phyloP scores from a whole-genome alignment of 805 yeast species.

The Metschnikowia koreensis region DNA sequence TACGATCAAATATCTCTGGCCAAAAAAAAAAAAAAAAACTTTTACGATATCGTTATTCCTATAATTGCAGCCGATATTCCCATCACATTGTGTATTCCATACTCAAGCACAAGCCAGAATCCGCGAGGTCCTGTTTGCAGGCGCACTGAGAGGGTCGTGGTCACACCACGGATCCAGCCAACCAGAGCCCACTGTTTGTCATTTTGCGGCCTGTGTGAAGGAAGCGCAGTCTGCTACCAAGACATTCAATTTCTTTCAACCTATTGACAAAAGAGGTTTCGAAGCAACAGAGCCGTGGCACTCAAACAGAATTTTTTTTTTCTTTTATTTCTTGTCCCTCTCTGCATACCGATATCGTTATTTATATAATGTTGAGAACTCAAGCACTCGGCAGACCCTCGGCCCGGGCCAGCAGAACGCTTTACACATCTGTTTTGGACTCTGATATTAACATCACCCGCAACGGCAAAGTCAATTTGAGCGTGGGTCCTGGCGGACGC shows the following conservation, averaged over 20 bases:
- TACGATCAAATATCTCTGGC: too few species aligned
- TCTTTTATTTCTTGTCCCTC: too few species aligned
- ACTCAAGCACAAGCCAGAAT: too few species aligned
- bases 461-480: constrained; percentile 67
- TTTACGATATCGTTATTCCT: too few species aligned
- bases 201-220: constrained; percentile 11
- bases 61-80: too few species aligned
- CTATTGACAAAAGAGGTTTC: too few species aligned
- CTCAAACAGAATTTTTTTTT: too few species aligned
- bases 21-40: too few species aligned
- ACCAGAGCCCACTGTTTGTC: constrained; percentile 22
- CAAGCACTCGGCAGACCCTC: constrained; percentile 15
- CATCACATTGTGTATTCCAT: too few species aligned
- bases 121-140: not conserved
- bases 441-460: constrained; percentile 71
- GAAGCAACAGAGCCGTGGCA: too few species aligned
- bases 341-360: not conserved
- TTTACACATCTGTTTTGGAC: constrained; percentile 43
- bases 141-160: constrained; percentile 5
- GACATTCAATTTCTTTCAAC: not conserved
- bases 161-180: constrained; percentile 14
- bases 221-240: not conserved
- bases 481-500: constrained; percentile 78
- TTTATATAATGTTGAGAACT: constrained; percentile 27
- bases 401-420: constrained; percentile 24